Percentiles rank a stretch among this genome's conserved stretches.
These are phyloP conservation scores for Arbutus unedo DNA, from an alignment of 148 eudicot genomes.

Conservation along the genomic window DNA sequence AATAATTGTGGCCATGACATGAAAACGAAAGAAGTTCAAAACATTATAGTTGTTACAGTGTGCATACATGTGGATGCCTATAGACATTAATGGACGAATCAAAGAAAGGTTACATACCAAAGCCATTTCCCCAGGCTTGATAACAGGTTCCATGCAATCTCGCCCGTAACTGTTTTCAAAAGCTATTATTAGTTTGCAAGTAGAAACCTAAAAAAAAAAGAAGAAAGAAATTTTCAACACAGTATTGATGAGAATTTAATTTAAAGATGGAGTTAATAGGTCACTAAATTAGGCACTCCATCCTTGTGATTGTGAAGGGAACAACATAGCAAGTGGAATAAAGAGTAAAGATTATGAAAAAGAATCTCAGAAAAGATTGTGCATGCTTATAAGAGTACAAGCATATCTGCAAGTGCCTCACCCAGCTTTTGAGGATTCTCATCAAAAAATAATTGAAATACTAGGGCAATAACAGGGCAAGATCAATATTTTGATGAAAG, in stretches of 20 bases:
- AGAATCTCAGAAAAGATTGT: neutral
- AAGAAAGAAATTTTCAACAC: neutral
- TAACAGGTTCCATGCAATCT: constrained; percentile 80
- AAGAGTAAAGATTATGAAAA: neutral
- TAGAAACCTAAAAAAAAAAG: neutral
- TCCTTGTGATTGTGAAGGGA: neutral
- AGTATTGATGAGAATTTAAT: neutral
- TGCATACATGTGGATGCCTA: neutral
- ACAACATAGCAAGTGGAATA: neutral
- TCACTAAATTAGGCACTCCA: neutral
- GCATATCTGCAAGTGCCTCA: neutral
- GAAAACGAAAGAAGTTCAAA: neutral
- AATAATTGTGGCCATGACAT: neutral
- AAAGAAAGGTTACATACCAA: constrained; percentile 47
- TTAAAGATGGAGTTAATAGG: neutral
- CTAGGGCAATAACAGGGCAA: neutral
- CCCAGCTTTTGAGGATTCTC: neutral
- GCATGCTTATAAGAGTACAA: neutral
- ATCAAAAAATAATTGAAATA: neutral
- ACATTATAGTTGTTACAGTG: neutral
- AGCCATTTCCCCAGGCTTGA: constrained; percentile 87
- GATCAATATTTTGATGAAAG: neutral
- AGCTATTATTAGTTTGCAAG: constrained; percentile 4
- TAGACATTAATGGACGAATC: neutral
- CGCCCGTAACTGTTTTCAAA: constrained; percentile 69